Percentiles rank a stretch among this genome's conserved stretches.
Conservation (phyloP, 2,329 filamentous ascomycete genomes). For the Fusarium denticulatum region DNA sequence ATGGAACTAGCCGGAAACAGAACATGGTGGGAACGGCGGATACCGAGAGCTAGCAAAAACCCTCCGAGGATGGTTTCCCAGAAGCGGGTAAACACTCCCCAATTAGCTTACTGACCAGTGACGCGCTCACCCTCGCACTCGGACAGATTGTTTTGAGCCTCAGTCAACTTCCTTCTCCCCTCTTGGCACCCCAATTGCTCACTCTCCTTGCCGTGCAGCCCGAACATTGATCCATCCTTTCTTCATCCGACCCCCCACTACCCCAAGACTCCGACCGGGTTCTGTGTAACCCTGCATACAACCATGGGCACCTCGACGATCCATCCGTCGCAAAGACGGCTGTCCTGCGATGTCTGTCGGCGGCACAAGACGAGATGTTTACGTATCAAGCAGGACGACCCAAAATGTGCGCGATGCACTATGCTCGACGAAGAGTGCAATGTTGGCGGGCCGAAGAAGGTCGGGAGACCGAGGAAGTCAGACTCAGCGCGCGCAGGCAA, state of each 20-base stretch:
- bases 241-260: neutral
- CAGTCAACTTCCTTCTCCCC: neutral
- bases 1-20: neutral
- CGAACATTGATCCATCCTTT: neutral
- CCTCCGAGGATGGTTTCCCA: neutral
- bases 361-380: neutral
- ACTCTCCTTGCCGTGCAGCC: neutral
- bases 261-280: neutral
- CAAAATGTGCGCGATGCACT: neutral
- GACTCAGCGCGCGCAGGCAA: neutral
- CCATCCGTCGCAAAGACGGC: neutral
- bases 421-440: neutral
- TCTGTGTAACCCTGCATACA: neutral
- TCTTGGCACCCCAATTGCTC: neutral
- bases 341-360: neutral
- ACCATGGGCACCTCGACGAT: neutral
- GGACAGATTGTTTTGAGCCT: neutral
- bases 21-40: neutral
- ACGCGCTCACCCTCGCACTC: neutral
- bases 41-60: neutral
- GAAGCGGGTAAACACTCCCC: neutral
- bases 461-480: neutral
- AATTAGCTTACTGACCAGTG: neutral
- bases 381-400: neutral
- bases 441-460: neutral